phyloP scores from a whole-genome alignment of 192 early-diverging fungal genomes.

The Phlyctochytrium planicorne region DNA sequence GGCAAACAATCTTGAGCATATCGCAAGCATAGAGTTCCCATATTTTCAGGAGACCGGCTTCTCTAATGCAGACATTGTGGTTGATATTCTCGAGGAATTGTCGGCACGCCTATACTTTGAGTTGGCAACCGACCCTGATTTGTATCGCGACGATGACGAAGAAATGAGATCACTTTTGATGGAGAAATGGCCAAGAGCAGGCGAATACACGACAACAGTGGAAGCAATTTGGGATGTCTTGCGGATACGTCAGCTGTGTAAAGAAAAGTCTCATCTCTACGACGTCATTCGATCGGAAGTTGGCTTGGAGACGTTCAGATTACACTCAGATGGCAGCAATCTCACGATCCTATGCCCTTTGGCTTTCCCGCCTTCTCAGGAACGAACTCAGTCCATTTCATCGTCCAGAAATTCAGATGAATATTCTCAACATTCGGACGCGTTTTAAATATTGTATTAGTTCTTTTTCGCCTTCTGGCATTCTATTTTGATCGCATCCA shows the following conservation, averaged over 20 bases:
- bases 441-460: too few relatives aligned
- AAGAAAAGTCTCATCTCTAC: too few relatives aligned
- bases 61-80: slow-evolving; percentile 17
- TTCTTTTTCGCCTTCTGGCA: too few relatives aligned
- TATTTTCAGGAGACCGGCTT: slow-evolving; percentile 36
- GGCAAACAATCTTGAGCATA: not conserved
- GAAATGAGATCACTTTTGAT: not conserved
- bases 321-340: too few relatives aligned
- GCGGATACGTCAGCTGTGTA: too few relatives aligned
- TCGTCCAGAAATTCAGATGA: too few relatives aligned
- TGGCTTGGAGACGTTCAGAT: too few relatives aligned
- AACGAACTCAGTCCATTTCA: too few relatives aligned
- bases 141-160: slow-evolving; percentile 7
- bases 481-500: slow-evolving; percentile 22
- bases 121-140: not conserved
- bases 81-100: slow-evolving; percentile 15
- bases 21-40: slow-evolving; percentile 27
- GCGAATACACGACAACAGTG: not conserved
- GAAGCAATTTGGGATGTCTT: slow-evolving; percentile 7
- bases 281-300: too few relatives aligned
- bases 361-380: too few relatives aligned
- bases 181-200: not conserved
- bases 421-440: too few relatives aligned
- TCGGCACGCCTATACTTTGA: slow-evolving; percentile 21
- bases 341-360: too few relatives aligned